Conservation (phyloP, 345 rosid species). For the Populus ilicifolia region DNA sequence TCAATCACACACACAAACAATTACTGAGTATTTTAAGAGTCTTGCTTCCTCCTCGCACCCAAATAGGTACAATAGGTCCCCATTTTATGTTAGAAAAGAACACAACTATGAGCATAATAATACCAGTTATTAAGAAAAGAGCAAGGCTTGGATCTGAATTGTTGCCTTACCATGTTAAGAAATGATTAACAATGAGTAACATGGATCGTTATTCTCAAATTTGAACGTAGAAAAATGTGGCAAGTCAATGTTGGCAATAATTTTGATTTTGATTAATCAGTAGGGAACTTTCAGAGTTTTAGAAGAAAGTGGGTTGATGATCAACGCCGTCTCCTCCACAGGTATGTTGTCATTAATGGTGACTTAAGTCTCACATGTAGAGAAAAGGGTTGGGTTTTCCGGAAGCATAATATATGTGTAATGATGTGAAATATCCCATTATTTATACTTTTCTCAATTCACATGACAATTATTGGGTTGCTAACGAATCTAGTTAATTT, state of each 20-base stretch:
- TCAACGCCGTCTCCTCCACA: not conserved
- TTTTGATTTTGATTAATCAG: not conserved
- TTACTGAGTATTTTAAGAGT: too few relatives aligned
- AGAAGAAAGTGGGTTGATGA: not conserved
- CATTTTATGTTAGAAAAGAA: too few relatives aligned
- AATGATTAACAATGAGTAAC: not conserved
- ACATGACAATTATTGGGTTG: not conserved
- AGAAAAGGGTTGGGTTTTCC: not conserved
- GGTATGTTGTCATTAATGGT: not conserved
- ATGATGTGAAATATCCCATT: not conserved
- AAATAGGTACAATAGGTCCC: too few relatives aligned
- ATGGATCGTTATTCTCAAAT: not conserved
- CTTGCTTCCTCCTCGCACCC: too few relatives aligned
- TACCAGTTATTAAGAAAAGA: too few relatives aligned
- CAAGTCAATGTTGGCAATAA: not conserved
- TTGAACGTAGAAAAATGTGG: not conserved
- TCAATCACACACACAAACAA: too few relatives aligned
- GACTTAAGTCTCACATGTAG: not conserved
- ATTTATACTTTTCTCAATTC: not conserved
- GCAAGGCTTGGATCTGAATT: not conserved
- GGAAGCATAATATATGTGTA: slow-evolving; percentile 5
- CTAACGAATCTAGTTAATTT: not conserved
- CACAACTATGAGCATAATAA: too few relatives aligned
- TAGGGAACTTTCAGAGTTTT: not conserved
- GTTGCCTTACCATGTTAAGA: not conserved